These are phyloP conservation scores for Heliocybe sulcata DNA, from an alignment of 1,284 basidiomycete species.

Conservation along the genomic window DNA sequence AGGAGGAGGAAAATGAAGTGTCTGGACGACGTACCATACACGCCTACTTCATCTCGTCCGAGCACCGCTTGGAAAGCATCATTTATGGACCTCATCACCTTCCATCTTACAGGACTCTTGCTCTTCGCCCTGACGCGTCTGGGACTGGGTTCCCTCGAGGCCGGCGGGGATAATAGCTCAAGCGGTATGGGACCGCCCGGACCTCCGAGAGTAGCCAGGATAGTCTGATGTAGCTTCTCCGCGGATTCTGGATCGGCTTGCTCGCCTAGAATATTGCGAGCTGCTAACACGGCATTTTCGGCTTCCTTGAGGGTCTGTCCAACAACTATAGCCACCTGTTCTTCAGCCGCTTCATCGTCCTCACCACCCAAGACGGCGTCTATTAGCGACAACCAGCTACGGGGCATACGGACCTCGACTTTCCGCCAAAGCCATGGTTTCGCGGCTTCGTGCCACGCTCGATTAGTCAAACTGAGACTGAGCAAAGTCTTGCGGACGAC, in stretches of 20 bases:
- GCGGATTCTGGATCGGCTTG: slow-evolving; percentile 33
- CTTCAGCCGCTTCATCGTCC: slow-evolving; percentile 33
- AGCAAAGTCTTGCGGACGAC: slow-evolving; percentile 54
- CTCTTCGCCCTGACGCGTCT: slow-evolving; percentile 65
- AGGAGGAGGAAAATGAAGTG: slow-evolving; percentile 9
- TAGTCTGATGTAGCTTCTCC: slow-evolving; percentile 48
- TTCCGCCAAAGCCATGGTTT: slow-evolving; percentile 78
- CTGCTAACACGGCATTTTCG: slow-evolving; percentile 46
- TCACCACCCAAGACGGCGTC: slow-evolving; percentile 67
- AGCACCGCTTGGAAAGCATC: slow-evolving; percentile 66
- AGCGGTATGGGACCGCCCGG: slow-evolving; percentile 64
- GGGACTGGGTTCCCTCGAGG: slow-evolving; percentile 75
- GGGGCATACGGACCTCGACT: slow-evolving; percentile 71
- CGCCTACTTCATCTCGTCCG: slow-evolving; percentile 50
- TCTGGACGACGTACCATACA: slow-evolving; percentile 48
- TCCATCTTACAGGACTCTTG: slow-evolving; percentile 75
- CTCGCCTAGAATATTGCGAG: slow-evolving; percentile 23
- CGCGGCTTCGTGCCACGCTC: slow-evolving; percentile 68
- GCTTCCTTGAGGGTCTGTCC: slow-evolving; percentile 56
- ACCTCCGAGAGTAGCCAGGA: slow-evolving; percentile 47
- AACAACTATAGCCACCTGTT: slow-evolving; percentile 56
- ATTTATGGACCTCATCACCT: slow-evolving; percentile 66
- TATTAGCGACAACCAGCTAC: slow-evolving; percentile 72
- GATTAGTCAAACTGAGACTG: slow-evolving; percentile 66
- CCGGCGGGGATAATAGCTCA: slow-evolving; percentile 68